A percentile compares a stretch with the other conserved stretches of the same genome.
phyloP scores from a whole-genome alignment of 116 monocot species.

The Papilionanthe hybrid region DNA sequence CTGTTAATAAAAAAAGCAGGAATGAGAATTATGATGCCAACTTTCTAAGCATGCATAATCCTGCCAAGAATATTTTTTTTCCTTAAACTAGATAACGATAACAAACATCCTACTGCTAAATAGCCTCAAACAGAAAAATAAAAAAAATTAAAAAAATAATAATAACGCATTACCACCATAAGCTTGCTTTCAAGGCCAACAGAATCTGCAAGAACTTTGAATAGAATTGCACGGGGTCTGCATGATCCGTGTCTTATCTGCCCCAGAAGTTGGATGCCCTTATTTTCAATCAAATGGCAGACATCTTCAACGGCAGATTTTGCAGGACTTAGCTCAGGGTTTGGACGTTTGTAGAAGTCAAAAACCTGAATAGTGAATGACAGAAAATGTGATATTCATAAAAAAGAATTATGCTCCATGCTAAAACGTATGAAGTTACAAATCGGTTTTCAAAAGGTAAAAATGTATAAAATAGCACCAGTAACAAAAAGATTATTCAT shows the following conservation, averaged over 20 bases:
- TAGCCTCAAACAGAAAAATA: neutral
- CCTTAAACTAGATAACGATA: neutral
- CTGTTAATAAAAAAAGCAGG: conserved; percentile 22
- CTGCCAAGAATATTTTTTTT: neutral
- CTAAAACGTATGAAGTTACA: neutral
- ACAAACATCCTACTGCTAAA: neutral
- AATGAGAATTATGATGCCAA: neutral
- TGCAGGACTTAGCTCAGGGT: conserved; percentile 71
- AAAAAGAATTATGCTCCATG: neutral
- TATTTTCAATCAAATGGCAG: conserved; percentile 55
- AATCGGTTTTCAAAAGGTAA: neutral
- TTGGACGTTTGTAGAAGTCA: conserved; percentile 86
- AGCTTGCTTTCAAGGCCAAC: conserved; percentile 86
- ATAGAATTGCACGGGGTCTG: conserved; percentile 88
- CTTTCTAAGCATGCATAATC: conserved; percentile 2
- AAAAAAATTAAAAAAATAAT: no score
- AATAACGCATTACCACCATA: conserved; percentile 75
- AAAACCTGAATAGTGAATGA: conserved; percentile 52
- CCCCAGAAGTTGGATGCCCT: conserved; percentile 81
- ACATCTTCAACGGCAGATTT: conserved; percentile 61
- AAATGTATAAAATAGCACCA: neutral
- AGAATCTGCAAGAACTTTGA: conserved; percentile 97
- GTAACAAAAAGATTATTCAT: neutral
- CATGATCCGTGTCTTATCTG: conserved; percentile 97
- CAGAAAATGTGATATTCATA: neutral